These are phyloP conservation scores for Kwoniella europaea DNA, from an alignment of 768 basidiomycete species.

Conservation along the genomic window DNA sequence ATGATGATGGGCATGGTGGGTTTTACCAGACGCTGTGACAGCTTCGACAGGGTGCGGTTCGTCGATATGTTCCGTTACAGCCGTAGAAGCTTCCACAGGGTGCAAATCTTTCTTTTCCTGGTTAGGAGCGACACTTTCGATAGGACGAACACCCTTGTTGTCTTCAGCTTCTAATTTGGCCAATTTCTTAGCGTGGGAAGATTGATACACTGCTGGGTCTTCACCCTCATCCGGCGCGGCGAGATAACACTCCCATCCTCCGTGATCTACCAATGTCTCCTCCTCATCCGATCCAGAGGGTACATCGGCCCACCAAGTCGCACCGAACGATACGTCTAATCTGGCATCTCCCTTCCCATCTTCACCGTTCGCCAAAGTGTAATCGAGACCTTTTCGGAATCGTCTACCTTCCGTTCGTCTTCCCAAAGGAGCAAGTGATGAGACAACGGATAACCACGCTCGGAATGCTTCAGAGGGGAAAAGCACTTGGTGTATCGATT, in stretches of 20 bases:
- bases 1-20: background rate
- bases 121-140: slow-evolving; percentile 15
- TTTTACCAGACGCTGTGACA: background rate
- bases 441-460: slow-evolving; percentile 81
- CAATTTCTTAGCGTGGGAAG: slow-evolving; percentile 62
- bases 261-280: slow-evolving; percentile 61
- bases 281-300: slow-evolving; percentile 46
- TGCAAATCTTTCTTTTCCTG: slow-evolving; percentile 12
- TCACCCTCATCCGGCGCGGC: slow-evolving; percentile 92
- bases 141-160: slow-evolving; percentile 3
- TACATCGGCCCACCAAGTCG: slow-evolving; percentile 68
- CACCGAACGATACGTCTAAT: slow-evolving; percentile 81
- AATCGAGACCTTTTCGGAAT: slow-evolving; percentile 91
- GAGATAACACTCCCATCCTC: slow-evolving; percentile 99
- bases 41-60: background rate
- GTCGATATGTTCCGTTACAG: slow-evolving; percentile 8
- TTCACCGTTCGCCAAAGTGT: slow-evolving; percentile 76
- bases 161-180: slow-evolving; percentile 30
- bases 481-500: slow-evolving; percentile 74
- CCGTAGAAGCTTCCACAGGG: slow-evolving; percentile 15
- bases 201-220: slow-evolving; percentile 91
- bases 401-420: slow-evolving; percentile 79
- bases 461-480: slow-evolving; percentile 83
- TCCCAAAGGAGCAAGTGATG: slow-evolving; percentile 72
- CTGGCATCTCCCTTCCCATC: slow-evolving; percentile 69